Conservation (phyloP, 2,329 filamentous ascomycete genomes). For the Keithomyces neogunnii region DNA sequence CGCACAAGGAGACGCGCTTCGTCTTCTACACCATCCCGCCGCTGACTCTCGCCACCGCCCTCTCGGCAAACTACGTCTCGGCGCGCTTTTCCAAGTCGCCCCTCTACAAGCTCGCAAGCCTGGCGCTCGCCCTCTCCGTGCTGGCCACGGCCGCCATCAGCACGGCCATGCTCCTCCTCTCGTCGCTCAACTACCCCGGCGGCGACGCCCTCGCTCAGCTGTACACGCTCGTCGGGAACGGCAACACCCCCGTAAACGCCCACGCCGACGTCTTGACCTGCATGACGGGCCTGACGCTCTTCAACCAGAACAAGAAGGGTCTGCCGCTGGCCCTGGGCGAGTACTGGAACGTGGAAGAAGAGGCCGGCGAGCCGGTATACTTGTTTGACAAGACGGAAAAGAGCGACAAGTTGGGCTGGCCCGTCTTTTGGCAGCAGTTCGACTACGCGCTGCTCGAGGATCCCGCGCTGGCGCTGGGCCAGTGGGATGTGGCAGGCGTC, state of each 20-base stretch:
- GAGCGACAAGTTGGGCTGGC: conserved; percentile 29
- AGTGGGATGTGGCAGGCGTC: conserved; percentile 49
- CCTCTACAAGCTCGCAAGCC: conserved; percentile 44
- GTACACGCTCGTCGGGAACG: conserved; percentile 22
- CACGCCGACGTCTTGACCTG: conserved; percentile 60
- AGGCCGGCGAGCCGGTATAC: conserved; percentile 18
- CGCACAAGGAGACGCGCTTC: conserved; percentile 95
- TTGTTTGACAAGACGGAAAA: conserved; percentile 58
- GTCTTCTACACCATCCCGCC: conserved; percentile 81
- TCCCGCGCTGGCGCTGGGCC: conserved; percentile 33
- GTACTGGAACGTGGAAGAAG: background rate
- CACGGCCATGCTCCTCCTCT: conserved; percentile 63
- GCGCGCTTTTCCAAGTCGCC: conserved; percentile 54
- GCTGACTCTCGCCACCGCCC: conserved; percentile 67
- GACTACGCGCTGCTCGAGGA: conserved; percentile 55
- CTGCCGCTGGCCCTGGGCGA: conserved; percentile 23
- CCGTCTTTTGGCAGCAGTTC: conserved; percentile 53
- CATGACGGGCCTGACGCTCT: conserved; percentile 64
- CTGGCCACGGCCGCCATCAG: conserved; percentile 52
- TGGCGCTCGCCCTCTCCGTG: conserved; percentile 51
- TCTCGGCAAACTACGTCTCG: conserved; percentile 65
- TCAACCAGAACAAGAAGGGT: conserved; percentile 41
- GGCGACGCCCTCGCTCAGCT: conserved; percentile 63
- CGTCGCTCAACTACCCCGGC: conserved; percentile 88
- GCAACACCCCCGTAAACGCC: conserved; percentile 27